Evolutionary conservation across 202 grass and related monocot species (phyloP), one percentile per base, ranked within the genome.

Genomic region (Zoysia matrella): DNA sequence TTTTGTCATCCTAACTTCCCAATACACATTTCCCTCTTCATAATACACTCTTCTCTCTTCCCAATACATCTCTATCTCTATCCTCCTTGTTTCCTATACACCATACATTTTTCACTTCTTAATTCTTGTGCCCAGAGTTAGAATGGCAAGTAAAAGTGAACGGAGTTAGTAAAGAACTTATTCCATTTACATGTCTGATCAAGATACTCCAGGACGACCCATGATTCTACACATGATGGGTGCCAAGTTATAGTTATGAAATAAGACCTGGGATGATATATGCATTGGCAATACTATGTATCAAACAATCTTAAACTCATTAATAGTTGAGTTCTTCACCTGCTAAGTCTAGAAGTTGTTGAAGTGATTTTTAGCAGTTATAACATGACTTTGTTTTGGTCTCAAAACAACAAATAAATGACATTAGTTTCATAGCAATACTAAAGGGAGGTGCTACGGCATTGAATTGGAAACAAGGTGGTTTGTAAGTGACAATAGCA

Each of bases 391-490:
- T 65, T 18, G 43, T 14, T n/a, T 75, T 70, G 22, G 22, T 30
- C 22, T 30, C 22, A 30, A 30, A 30, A 30, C 22, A 30, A 30
- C 0, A 30, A 30, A 30, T 30, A 30, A 30, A 30, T 30, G 22
- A 30, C 22, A 30, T 30, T 30, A 30, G 22, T 30, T 30, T 79
- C 53, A 7, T 11, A 64, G 76, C 11, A 80, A 54, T 49, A 82
- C 50, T 47, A 41, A 58, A 41, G 8, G 7, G 6, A 50, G 55
- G 18, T 64, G 39, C 41, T 43, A 69, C 0, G 2, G 45, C 10
- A 10, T 56, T 84, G 65, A 7, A 52, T 41, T 46, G 70, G 39
- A 80, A 61, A 74, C 16, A 63, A 69, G 68, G 44, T 69, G 12
- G n/a, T n/a, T 61, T 5, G 7, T 42, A 30, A 73, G 47, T 73